Evolutionary conservation across 2,329 filamentous ascomycete species (phyloP).

Genomic region (Nemania sp.): DNA sequence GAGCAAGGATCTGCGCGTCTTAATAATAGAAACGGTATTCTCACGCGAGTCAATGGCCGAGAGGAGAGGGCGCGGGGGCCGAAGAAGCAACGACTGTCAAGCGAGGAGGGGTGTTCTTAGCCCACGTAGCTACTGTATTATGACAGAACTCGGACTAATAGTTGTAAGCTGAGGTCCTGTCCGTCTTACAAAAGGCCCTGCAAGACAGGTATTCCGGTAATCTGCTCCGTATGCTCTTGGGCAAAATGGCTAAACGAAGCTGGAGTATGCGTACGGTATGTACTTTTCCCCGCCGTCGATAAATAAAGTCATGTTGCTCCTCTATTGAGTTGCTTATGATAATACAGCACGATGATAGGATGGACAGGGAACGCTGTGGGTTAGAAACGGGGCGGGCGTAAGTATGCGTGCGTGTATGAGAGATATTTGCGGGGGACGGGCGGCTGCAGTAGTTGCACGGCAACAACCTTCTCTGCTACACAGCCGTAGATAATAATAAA

Average conservation of each 20-base stretch:
- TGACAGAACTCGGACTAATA: constrained; percentile 7
- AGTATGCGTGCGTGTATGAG: constrained; percentile 28
- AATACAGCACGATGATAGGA: constrained; percentile 28
- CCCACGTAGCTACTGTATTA: not conserved
- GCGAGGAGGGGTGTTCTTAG: constrained; percentile 15
- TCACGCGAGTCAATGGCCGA: constrained; percentile 18
- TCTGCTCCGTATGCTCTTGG: constrained; percentile 4
- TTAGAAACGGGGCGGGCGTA: constrained; percentile 36
- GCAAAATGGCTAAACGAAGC: not conserved
- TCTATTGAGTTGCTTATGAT: constrained; percentile 19
- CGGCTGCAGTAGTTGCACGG: constrained; percentile 31
- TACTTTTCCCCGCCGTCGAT: no score
- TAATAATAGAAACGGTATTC: constrained; percentile 23
- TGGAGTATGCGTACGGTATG: no score
- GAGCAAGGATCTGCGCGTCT: constrained; percentile 15
- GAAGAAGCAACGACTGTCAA: constrained; percentile 5
- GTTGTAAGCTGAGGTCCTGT: constrained; percentile 11
- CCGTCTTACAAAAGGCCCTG: constrained; percentile 8
- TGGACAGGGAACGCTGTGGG: constrained; percentile 34
- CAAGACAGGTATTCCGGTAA: not conserved
- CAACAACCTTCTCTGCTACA: constrained; percentile 17
- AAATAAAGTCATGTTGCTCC: not conserved
- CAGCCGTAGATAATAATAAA: constrained; percentile 12
- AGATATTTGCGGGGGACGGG: constrained; percentile 27
- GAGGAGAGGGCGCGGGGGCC: constrained; percentile 17